Evolutionary conservation across 805 yeast genomes (phyloP).

Genomic region (Kodamaea fukazawae): DNA sequence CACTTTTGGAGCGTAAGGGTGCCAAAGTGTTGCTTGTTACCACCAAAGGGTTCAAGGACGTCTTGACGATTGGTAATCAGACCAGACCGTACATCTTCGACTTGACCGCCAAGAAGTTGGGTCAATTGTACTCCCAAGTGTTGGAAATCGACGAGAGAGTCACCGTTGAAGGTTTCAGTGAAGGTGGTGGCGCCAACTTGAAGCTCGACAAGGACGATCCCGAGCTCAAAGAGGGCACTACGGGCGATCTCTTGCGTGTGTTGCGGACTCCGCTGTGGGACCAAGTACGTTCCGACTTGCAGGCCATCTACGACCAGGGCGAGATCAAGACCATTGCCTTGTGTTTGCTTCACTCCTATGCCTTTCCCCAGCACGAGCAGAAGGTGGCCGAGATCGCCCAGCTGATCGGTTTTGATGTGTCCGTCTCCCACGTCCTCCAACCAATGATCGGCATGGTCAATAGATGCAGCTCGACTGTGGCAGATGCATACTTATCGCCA

Average conservation of each 20-base stretch:
- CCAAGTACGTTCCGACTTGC: conserved; percentile 22
- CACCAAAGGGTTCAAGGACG: conserved; percentile 85
- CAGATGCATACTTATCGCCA: conserved; percentile 44
- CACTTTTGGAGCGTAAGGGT: conserved; percentile 89
- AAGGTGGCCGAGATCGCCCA: conserved; percentile 34
- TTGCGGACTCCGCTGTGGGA: conserved; percentile 30
- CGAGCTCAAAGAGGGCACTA: conserved; percentile 28
- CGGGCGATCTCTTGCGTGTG: conserved; percentile 34
- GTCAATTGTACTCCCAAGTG: conserved; percentile 69
- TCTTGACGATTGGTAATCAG: conserved; percentile 83
- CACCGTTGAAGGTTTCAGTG: conserved; percentile 70
- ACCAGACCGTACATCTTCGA: conserved; percentile 89
- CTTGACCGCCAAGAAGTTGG: conserved; percentile 68
- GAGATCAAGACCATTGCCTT: conserved; percentile 31
- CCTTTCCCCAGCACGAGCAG: conserved; percentile 38
- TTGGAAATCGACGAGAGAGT: conserved; percentile 89
- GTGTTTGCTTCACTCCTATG: conserved; percentile 40
- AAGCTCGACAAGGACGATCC: conserved; percentile 2
- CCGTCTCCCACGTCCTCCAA: conserved; percentile 39
- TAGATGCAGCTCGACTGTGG: conserved; percentile 41
- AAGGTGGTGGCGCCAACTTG: conserved; percentile 53
- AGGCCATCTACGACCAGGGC: conserved; percentile 22
- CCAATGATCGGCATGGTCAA: conserved; percentile 46
- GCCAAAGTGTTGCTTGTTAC: conserved; percentile 82
- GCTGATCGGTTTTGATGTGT: conserved; percentile 37